Conservation (phyloP, 2,329 filamentous ascomycete species). For the Aspergillus calidoustus region DNA sequence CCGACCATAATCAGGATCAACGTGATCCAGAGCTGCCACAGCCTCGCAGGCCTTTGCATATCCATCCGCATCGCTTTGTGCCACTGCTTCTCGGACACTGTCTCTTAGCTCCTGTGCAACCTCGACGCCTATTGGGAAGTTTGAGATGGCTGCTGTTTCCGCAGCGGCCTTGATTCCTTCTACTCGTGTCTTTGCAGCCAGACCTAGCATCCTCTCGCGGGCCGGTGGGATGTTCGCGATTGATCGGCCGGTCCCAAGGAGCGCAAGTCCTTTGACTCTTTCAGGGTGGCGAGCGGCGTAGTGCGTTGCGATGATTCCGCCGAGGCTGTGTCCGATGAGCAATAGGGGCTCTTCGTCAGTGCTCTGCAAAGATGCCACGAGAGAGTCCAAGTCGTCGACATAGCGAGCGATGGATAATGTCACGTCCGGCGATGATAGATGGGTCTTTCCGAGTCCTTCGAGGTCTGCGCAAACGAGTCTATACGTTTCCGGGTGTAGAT, state of each 20-base stretch:
- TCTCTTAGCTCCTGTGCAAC: neutral
- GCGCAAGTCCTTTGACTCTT: neutral
- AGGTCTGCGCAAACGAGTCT: conserved; percentile 2
- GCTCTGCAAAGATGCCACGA: conserved; percentile 6
- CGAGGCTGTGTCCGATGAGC: conserved; percentile 4
- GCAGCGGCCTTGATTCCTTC: neutral
- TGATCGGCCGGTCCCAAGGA: conserved; percentile 3
- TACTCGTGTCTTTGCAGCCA: neutral
- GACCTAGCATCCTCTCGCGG: conserved; percentile 2
- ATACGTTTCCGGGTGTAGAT: neutral
- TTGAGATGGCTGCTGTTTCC: neutral
- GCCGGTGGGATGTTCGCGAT: neutral
- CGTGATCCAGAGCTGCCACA: neutral
- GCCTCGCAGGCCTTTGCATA: conserved; percentile 6
- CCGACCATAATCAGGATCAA: neutral
- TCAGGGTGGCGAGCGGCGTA: conserved; percentile 1
- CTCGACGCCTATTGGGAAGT: neutral
- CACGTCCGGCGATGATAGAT: neutral
- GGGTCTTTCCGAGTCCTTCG: conserved; percentile 3
- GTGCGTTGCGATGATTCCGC: conserved; percentile 8
- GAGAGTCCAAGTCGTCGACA: conserved; percentile 9
- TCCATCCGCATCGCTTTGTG: neutral
- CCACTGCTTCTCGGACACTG: neutral
- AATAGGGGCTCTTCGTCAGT: neutral
- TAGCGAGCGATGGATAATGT: neutral